Conservation (phyloP, 345 rosid genomes). For the Lepidium didymum region DNA sequence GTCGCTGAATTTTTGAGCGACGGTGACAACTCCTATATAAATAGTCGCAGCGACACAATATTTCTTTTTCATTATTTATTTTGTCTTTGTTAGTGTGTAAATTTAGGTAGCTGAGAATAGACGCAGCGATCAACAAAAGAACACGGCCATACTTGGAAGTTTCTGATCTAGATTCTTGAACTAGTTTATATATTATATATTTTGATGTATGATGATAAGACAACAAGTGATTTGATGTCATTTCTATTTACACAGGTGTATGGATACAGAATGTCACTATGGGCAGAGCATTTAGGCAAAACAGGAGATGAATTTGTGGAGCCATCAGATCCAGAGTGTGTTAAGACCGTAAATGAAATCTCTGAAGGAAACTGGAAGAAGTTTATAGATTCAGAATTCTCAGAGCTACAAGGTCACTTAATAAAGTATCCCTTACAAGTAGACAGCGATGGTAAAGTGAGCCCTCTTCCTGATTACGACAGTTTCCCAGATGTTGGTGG, state of each 20-base stretch:
- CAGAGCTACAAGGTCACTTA: conserved; percentile 65
- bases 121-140: too few species aligned
- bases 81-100: too few species aligned
- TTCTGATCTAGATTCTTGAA: background rate
- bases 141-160: too few species aligned
- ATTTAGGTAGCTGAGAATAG: too few species aligned
- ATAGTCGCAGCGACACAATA: too few species aligned
- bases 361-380: conserved; percentile 62
- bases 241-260: conserved; percentile 42
- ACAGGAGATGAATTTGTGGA: conserved; percentile 33
- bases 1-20: too few species aligned
- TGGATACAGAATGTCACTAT: conserved; percentile 89
- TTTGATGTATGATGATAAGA: background rate
- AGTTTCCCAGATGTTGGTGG: conserved; percentile 90
- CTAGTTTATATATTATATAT: background rate
- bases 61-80: too few species aligned
- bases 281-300: conserved; percentile 85
- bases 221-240: background rate
- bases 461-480: conserved; percentile 50
- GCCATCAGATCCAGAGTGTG: conserved; percentile 55
- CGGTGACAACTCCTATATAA: too few species aligned
- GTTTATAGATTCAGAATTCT: conserved; percentile 31
- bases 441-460: conserved; percentile 49
- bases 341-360: conserved; percentile 48
- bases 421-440: conserved; percentile 70